A percentile compares a stretch with the other conserved stretches of the same genome.
These are phyloP conservation scores for Fusarium nygamai DNA, from an alignment of 2,329 filamentous ascomycete genomes.

Conservation along the genomic window DNA sequence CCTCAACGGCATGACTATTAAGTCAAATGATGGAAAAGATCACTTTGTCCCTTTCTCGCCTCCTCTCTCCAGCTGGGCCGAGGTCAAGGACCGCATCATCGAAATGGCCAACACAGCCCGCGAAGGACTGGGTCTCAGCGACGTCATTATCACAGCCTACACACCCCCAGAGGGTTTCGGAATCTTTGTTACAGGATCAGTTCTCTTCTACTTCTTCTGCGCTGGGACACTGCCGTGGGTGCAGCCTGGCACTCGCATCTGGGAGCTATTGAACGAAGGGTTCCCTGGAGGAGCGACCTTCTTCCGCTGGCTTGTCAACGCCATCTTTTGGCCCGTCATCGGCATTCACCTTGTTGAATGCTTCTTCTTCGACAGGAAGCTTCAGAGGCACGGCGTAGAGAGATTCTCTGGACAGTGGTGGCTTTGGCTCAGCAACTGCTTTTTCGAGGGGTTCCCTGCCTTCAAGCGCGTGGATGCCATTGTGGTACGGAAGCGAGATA, in stretches of 20 bases:
- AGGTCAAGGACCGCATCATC: slow-evolving; percentile 76
- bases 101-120: slow-evolving; percentile 72
- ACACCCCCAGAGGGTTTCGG: slow-evolving; percentile 56
- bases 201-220: slow-evolving; percentile 63
- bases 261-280: slow-evolving; percentile 58
- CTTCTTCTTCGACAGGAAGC: slow-evolving; percentile 59
- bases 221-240: slow-evolving; percentile 62
- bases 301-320: slow-evolving; percentile 67
- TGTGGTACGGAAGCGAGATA: slow-evolving; percentile 55
- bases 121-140: slow-evolving; percentile 66
- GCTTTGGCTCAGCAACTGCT: slow-evolving; percentile 62
- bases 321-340: slow-evolving; percentile 68
- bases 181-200: slow-evolving; percentile 62
- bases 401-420: slow-evolving; percentile 61
- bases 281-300: slow-evolving; percentile 68
- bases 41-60: slow-evolving; percentile 73
- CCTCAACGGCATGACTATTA: slow-evolving; percentile 71
- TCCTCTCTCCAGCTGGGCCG: slow-evolving; percentile 72
- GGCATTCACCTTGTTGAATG: slow-evolving; percentile 73
- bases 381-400: slow-evolving; percentile 60
- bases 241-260: slow-evolving; percentile 59
- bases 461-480: slow-evolving; percentile 63
- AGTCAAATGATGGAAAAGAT: slow-evolving; percentile 56
- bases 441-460: slow-evolving; percentile 63
- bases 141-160: slow-evolving; percentile 55